phyloP scores from a whole-genome alignment of 306 rosid species.

The Corylus heterophylla region DNA sequence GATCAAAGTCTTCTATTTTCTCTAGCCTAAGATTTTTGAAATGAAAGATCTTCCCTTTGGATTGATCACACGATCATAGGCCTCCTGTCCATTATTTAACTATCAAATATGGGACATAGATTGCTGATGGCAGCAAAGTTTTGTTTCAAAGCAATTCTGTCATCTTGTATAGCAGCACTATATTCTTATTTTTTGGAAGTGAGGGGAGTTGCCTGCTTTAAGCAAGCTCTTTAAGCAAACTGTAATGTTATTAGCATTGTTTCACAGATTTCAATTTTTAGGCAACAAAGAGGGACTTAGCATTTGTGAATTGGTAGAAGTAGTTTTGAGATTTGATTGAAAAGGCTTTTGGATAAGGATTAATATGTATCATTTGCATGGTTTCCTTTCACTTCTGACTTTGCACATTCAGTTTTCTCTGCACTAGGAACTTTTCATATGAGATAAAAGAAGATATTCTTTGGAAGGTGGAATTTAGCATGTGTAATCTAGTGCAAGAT shows the following conservation, averaged over 20 bases:
- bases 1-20: too few species aligned
- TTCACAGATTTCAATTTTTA: neutral
- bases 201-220: neutral
- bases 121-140: neutral
- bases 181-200: neutral
- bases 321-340: neutral
- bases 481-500: neutral
- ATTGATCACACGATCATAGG: too few species aligned
- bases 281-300: neutral
- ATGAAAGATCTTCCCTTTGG: too few species aligned
- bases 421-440: neutral
- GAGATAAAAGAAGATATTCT: neutral
- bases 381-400: neutral
- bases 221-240: neutral
- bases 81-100: too few species aligned
- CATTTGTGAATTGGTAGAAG: neutral
- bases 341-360: neutral
- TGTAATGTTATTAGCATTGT: neutral
- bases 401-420: neutral
- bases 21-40: too few species aligned
- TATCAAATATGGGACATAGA: neutral
- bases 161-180: neutral
- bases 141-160: neutral
- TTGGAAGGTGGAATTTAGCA: neutral
- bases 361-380: neutral